phyloP scores from a whole-genome alignment of 23 red algal genomes.

The Gracilaria gracilis region DNA sequence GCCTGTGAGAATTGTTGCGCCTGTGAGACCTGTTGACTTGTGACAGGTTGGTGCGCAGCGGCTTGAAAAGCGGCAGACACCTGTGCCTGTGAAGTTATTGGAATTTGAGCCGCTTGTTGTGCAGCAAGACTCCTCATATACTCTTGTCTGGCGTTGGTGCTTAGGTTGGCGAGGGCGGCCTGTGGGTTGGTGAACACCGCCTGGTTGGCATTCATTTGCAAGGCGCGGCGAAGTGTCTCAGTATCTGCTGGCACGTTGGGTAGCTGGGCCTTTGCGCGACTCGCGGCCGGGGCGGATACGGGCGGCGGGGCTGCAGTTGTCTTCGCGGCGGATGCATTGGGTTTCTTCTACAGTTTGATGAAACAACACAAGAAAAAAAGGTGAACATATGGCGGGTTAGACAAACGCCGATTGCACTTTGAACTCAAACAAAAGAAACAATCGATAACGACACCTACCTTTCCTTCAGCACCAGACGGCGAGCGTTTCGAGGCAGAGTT shows the following conservation, averaged over 20 bases:
- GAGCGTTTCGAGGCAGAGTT: neutral
- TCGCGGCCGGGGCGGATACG: neutral
- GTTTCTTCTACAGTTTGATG: neutral
- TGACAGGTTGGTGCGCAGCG: constrained; percentile 1
- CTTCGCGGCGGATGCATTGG: constrained; percentile 3
- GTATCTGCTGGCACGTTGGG: neutral
- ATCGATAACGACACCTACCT: neutral
- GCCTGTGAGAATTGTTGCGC: neutral
- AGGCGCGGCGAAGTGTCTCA: neutral
- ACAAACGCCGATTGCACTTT: neutral
- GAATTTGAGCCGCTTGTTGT: neutral
- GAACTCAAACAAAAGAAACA: neutral
- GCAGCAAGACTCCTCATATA: neutral
- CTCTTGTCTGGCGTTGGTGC: neutral
- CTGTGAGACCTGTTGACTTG: neutral
- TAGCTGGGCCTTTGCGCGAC: neutral
- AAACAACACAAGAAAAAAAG: neutral
- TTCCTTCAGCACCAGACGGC: neutral
- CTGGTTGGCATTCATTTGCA: constrained; percentile 31
- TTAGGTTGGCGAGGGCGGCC: neutral
- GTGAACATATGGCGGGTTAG: neutral
- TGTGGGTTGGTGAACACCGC: neutral
- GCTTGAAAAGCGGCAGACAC: neutral
- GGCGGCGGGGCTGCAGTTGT: neutral
- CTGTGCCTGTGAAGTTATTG: neutral